A percentile compares a stretch with the other conserved stretches of the same genome.
phyloP scores from a whole-genome alignment of 2,329 filamentous ascomycete genomes.

The Cryphonectria nitschkei region DNA sequence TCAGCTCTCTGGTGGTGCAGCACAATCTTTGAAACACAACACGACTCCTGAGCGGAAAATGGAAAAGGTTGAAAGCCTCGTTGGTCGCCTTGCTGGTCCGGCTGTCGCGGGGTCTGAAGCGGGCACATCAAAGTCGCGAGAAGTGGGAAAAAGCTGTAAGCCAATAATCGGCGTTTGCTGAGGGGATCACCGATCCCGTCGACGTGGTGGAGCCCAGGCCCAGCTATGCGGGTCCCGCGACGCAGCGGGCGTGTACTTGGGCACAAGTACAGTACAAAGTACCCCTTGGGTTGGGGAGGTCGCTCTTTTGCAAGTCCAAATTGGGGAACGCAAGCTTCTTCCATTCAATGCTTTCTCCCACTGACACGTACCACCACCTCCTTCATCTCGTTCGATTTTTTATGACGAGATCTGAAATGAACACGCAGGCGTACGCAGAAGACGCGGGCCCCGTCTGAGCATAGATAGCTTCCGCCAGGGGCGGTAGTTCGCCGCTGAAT shows the following conservation, averaged over 20 bases:
- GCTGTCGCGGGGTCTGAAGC: conserved; percentile 15
- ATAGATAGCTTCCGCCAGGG: background rate
- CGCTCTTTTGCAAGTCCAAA: no score
- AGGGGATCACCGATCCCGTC: conserved; percentile 18
- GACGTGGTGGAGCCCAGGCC: conserved; percentile 5
- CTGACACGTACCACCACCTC: background rate
- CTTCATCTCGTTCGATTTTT: no score
- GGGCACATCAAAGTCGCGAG: background rate
- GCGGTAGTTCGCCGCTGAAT: background rate
- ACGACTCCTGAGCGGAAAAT: no score
- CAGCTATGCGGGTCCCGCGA: conserved; percentile 6
- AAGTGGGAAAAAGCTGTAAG: conserved; percentile 20
- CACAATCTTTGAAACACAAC: background rate
- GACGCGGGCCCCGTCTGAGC: background rate
- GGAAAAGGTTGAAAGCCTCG: background rate
- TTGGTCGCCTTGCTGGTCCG: conserved; percentile 9
- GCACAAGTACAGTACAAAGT: conserved; percentile 1
- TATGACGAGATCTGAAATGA: background rate
- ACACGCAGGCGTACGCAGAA: background rate
- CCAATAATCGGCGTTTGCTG: conserved; percentile 20
- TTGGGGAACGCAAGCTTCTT: background rate
- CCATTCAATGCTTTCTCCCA: background rate
- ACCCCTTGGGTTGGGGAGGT: background rate
- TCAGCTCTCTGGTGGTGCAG: background rate
- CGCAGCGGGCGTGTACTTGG: background rate